Percentiles rank a stretch among this genome's conserved stretches.
phyloP scores from a whole-genome alignment of 441 rosid genomes.

The Bocquillonia castaneifolia region DNA sequence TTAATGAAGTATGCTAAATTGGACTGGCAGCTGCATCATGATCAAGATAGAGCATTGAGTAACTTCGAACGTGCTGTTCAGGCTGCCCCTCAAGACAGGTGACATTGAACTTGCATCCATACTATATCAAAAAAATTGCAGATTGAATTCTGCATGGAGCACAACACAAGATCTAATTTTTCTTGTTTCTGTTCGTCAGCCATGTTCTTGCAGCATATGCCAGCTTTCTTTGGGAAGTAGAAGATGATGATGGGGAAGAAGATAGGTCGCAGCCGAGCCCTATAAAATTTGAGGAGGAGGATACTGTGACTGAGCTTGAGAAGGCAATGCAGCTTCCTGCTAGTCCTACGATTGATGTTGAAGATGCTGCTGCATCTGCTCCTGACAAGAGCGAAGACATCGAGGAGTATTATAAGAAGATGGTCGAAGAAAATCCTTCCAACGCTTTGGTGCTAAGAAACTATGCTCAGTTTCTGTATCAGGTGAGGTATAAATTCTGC shows the following conservation, averaged over 20 bases:
- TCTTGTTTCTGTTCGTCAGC: constrained; percentile 36
- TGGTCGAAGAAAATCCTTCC: constrained; percentile 41
- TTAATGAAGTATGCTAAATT: constrained; percentile 59
- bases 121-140: background rate
- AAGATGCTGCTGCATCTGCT: constrained; percentile 4
- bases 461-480: constrained; percentile 45
- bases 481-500: constrained; percentile 28
- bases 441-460: constrained; percentile 41
- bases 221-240: constrained; percentile 75
- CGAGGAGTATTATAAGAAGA: constrained; percentile 35
- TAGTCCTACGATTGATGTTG: constrained; percentile 11
- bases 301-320: constrained; percentile 1
- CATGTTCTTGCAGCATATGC: constrained; percentile 77
- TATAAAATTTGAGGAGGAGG: constrained; percentile 21
- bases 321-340: constrained; percentile 18
- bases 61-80: constrained; percentile 61
- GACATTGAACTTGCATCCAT: background rate
- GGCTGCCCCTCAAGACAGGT: constrained; percentile 72
- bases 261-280: constrained; percentile 22
- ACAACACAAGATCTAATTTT: no score
- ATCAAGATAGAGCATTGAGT: constrained; percentile 48
- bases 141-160: no score
- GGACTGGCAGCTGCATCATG: constrained; percentile 65
- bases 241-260: constrained; percentile 36
- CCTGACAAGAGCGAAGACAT: constrained; percentile 11